Base-by-base conservation (phyloP, 2,329 filamentous ascomycete species). In the Aspergillus sp. region DNA sequence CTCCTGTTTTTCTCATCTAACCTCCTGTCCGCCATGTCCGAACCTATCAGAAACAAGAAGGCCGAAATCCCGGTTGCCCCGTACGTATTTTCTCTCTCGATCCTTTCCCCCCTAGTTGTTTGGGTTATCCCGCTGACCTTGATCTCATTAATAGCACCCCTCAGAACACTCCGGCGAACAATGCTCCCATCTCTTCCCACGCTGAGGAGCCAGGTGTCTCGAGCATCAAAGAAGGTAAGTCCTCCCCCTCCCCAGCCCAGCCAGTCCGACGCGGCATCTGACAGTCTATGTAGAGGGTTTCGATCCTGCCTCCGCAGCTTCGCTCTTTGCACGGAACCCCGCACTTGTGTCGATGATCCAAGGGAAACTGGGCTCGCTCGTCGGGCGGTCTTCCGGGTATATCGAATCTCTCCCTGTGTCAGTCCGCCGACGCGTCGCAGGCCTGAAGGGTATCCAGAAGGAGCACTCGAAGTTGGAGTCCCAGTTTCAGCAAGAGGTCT, bases 381-480 rank as follows among this genome's bases (percentile, higher is more conserved):
- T 98, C 53, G 91, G 91, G 54, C 81, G 83, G 48, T 94, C 93
- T 32, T 98, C 91, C 35, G 91, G 91, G 53, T 98, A 98, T 67
- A 86, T 98, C 62, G 91, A 98, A 73, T 93, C 85, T 15, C 81
- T 98, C 12, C 91, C 91, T 39, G 71, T 79, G 36, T 77, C 82
- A 39, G 88, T 98, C 52, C 86, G 88, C 63, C 85, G 84, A 60
- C 88, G 91, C 57, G 89, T 98, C 45, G 80, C 88, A 41, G 93
- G 91, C 48, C 74, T 98, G 42, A 95, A 96, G 71, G 93, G 89
- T 49, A 86, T 98, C 51, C 91, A 98, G 68, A 95, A 95, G 68
- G 88, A 96, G 54, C 91, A 98, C 69, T 85, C 89, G 41, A 95
- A 96, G 70, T 80, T 98, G 51, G 93, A 98, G 72, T 85, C 86